Evolutionary conservation across 352 stramenopile genomes (phyloP).

Genomic region (Pythium scleroteichum): DNA sequence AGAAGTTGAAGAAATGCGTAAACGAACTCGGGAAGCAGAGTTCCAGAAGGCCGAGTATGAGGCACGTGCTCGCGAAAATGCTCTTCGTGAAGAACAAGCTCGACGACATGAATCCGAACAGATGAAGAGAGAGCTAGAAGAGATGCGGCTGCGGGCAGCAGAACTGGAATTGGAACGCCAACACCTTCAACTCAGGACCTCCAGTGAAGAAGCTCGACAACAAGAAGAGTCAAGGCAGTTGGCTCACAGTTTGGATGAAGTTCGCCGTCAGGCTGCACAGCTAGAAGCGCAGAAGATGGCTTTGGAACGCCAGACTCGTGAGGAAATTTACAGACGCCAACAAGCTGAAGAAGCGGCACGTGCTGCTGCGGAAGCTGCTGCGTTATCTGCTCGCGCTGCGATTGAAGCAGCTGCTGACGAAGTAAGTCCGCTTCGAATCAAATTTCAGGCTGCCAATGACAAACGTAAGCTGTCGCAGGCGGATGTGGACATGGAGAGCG

Average conservation of each 20-base stretch:
- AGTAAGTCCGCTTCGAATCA: conserved; percentile 31
- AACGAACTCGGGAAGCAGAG: conserved; percentile 40
- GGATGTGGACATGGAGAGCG: conserved; percentile 63
- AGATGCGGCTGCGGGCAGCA: conserved; percentile 48
- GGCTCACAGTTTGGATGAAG: conserved; percentile 31
- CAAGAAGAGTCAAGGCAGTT: conserved; percentile 25
- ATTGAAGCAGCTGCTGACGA: conserved; percentile 60
- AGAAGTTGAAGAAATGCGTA: conserved; percentile 58
- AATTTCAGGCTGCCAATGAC: conserved; percentile 27
- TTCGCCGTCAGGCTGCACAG: conserved; percentile 45
- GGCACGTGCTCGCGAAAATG: conserved; percentile 32
- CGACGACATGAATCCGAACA: conserved; percentile 43
- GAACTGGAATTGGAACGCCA: conserved; percentile 53
- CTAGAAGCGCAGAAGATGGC: conserved; percentile 52
- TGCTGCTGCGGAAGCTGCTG: conserved; percentile 61
- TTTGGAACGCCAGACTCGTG: conserved; percentile 48
- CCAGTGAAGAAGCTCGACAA: conserved; percentile 42
- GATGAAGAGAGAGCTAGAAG: conserved; percentile 54
- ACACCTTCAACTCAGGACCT: conserved; percentile 44
- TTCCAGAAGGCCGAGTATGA: conserved; percentile 50
- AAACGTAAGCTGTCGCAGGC: conserved; percentile 40
- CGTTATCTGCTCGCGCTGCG: conserved; percentile 66
- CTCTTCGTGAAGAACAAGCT: conserved; percentile 37
- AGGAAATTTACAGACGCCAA: conserved; percentile 55
- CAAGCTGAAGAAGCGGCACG: conserved; percentile 63